Conservation (phyloP, 2,329 filamentous ascomycete species). For the Aspergillus niger region DNA sequence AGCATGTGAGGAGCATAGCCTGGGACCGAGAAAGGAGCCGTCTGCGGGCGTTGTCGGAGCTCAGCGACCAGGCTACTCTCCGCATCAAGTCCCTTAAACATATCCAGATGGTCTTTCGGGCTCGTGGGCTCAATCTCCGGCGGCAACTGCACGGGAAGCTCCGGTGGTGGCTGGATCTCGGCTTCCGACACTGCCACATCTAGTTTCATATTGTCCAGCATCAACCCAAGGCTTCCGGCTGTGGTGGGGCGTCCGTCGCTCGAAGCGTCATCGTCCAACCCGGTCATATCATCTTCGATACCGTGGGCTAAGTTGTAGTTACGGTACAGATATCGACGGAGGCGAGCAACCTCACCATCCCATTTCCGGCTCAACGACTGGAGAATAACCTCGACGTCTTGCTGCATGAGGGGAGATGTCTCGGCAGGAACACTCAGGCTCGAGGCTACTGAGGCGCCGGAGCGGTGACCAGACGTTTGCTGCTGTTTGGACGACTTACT, state of each 20-base stretch:
- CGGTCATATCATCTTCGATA: conserved; percentile 22
- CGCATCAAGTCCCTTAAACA: conserved; percentile 21
- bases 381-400: conserved; percentile 46
- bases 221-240: conserved; percentile 40
- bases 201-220: conserved; percentile 42
- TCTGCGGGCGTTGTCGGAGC: conserved; percentile 28
- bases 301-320: conserved; percentile 49
- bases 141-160: conserved; percentile 17
- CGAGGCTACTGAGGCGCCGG: conserved; percentile 12
- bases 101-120: conserved; percentile 21
- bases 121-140: conserved; percentile 6
- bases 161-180: conserved; percentile 28
- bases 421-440: conserved; percentile 23
- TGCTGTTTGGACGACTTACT: conserved; percentile 38
- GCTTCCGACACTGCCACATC: conserved; percentile 35
- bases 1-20: conserved; percentile 21
- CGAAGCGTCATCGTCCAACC: conserved; percentile 32
- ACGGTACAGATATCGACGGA: conserved; percentile 48
- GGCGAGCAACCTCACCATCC: conserved; percentile 46
- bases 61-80: conserved; percentile 22
- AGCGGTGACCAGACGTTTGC: conserved; percentile 22
- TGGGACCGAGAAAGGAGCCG: conserved; percentile 25
- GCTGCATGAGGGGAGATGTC: conserved; percentile 30
- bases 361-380: conserved; percentile 48
- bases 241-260: conserved; percentile 43